Evolutionary conservation across 2,329 filamentous ascomycete genomes (phyloP), one percentile per base, ranked within the genome.

Genomic region (Fusarium tupiense): DNA sequence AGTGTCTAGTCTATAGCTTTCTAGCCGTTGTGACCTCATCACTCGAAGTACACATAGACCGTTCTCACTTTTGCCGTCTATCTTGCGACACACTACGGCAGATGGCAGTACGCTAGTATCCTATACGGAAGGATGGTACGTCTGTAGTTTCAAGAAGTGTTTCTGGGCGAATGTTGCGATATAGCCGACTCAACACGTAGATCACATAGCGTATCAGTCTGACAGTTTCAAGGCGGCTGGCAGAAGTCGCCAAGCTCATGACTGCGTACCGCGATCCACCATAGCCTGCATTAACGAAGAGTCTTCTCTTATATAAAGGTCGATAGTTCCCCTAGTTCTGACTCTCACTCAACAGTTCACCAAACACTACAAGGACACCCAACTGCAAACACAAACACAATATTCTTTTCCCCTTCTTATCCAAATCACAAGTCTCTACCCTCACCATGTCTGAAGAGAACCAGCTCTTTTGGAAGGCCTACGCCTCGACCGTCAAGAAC

Each of bases 1-100:
- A 13, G 2, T 2, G 2, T 13, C 2, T 13, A 12, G 1, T 19
- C 14, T 0, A 10, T 11, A 2, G 2, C n/a, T 10, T 13, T 8
- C 8, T 8, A 7, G 20, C 14, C 14, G 13, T 14, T 29, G 14
- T n/a, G 19, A 13, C 52, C 3, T 29, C 7, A 7, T 9, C 9
- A 7, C 10, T 19, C 4, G 4, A 2, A 12, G 3, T 17, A 13
- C 5, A 9, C 3, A 2, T 17, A 5, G n/a, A 26, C 7, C 7
- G 0, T 22, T 22, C 24, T 19, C 24, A 17, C 10, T n/a, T 54
- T 14, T 29, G 19, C 35, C 6, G 20, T 40, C 10, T 9, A 5
- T 56, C 20, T 40, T 7, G 11, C n/a, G 35, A 19, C 35, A 10
- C 3, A 4, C 12, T 17, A 2, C 2, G 11, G 7, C 14, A 19